Evolutionary conservation across 2,329 filamentous ascomycete genomes (phyloP), one percentile per base, ranked within the genome.

Genomic region (Phialocephala subalpina): DNA sequence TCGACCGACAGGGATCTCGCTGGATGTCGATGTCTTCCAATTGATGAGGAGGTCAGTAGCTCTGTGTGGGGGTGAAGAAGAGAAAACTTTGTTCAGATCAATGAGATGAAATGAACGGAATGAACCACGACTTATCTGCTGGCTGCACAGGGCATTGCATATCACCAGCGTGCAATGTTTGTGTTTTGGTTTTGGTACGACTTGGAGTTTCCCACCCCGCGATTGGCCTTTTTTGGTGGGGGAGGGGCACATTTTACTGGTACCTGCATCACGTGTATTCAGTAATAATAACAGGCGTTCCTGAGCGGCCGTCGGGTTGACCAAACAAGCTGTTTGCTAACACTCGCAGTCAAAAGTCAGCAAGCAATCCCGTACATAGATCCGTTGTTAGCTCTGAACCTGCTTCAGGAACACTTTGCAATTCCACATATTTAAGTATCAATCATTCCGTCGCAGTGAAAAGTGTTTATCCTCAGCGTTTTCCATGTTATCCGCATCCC

Each of bases 191-290:
- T 6, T 18, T 6, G 14, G 14, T n/a, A n/a, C 14, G 16, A 16
- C 45, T 49, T 49, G 45, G 22, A 20, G 20, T 25, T 49, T 49
- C 4, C n/a, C n/a, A 12, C n/a, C 45, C 20, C n/a, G 7, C n/a
- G n/a, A 20, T 49, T 14, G 8, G 6, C n/a, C 9, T n/a, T 14
- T 42, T 9, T 49, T 25, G 45, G 45, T 49, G 45, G 45, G 45
- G 45, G n/a, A 49, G 45, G n/a, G 45, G 45, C 11, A 22, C n/a
- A 49, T 49, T 49, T 49, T 22, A 49, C 45, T 22, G 20, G 45
- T 22, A 42, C 40, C n/a, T 18, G n/a, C n/a, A 33, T 33, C 29
- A 33, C 29, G 29, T 33, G 29, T 9, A 33, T 33, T 9, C 29
- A 33, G 29, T 33, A 33, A n/a, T 9, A 33, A 33, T 33, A 4